Evolutionary conservation across 768 basidiomycete genomes (phyloP), one percentile per base, ranked within the genome.

Genomic region (Cystobasidiopsis lactophilus): DNA sequence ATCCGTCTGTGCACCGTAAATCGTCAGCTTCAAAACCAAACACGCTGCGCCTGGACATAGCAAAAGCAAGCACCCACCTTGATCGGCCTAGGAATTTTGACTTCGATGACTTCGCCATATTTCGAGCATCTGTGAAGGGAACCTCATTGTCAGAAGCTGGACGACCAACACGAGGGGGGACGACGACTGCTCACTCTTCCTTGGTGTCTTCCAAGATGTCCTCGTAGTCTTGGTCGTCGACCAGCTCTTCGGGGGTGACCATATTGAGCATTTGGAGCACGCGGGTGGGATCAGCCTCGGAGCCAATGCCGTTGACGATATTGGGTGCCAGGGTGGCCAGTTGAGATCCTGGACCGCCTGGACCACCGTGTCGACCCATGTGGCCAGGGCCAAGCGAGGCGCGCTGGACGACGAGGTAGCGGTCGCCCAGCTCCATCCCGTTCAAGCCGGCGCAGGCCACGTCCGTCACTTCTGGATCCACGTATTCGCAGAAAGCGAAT

Each of bases 401-500:
- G 53, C 91, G 79, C 64, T 98, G 93, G 31, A 98, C 91, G 53
- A 95, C 86, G 41, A 98, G 75, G 64, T 77, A 84, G 7, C 86
- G 79, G 67, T 96, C 93, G 45, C 91, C 93, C 14, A 96, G 77
- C 64, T 93, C 83, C 86, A 98, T 96, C 56, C 86, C 85, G 67
- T 91, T 88, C 52, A 98, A 74, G 61, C 85, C 84, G 66, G 85
- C 82, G 62, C 91, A 93, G 45, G 93, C 93, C 60, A 93, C 77
- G 59, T 96, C 93, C 55, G 93, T 98, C 53, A 88, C 79, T 47
- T 66, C 67, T 16, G 77, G 69, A 64, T 98, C 93, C 56, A 83
- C 79, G 67, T 96, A 98, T 73, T 98, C 93, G 70, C 88, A 91
- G 73, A 98, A 96, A 2, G 93, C 93, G 67, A 93, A 98, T 61